Evolutionary conservation across 2,329 filamentous ascomycete genomes (phyloP), one percentile per base, ranked within the genome.

Genomic region (Sporothrix mexicana): DNA sequence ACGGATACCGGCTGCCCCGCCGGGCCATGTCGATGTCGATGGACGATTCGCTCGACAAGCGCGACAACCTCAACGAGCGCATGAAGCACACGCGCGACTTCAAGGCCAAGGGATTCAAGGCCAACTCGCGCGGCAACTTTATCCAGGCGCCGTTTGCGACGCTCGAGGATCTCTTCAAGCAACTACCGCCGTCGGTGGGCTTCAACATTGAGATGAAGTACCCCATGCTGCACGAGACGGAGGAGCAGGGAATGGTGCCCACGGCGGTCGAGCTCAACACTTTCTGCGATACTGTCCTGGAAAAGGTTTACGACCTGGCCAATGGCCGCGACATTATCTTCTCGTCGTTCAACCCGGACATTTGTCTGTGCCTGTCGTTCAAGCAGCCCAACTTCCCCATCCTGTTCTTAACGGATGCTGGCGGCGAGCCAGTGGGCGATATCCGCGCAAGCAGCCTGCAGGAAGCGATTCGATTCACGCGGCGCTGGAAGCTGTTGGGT

Each of bases 171-270:
- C 90, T 98, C 80, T 98, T 99, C 83, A 88, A 89, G 78, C 91
- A 95, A 79, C 84, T 99, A 53, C 94, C 94, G 0, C 88, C 92
- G 75, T 86, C 89, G 15, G 92, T 97, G 25, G 95, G 96, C 15
- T 99, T 99, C 87, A 98, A 99, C 82, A 97, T 99, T 77, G 96
- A 99, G 84, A 93, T 99, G 88, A 77, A 99, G 83, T 99, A 99
- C 80, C 96, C 96, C 5, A 98, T 98, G 95, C 88, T 99, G 57
- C 92, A 95, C 80, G 97, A 99, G 85, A 93, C 90, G 73, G 94
- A 98, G 81, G 93, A 97, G 80, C 93, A 98, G 76, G 94, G 97
- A 77, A 98, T 98, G 94, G 95, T 98, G 80, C 93, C 93, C 2
- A 97, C 97, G 79, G 95, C 94, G 0, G 93, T 98, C 64, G 96